phyloP scores from a whole-genome alignment of 306 rosid species.

The Prunus persica region DNA sequence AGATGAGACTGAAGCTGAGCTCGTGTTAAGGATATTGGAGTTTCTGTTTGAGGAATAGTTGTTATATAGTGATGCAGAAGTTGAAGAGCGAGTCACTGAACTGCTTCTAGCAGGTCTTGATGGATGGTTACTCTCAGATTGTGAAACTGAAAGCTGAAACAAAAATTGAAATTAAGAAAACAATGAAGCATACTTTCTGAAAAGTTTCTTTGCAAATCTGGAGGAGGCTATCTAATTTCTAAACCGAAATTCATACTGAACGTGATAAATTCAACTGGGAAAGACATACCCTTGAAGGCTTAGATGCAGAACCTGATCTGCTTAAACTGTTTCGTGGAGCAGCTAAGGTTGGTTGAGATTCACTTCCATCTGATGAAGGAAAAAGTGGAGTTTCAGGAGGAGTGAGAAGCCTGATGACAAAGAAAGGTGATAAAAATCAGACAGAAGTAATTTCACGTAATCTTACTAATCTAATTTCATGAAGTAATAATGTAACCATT shows the following conservation, averaged over 20 bases:
- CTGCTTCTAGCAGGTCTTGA: conserved; percentile 92
- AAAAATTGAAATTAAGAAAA: conserved; percentile 24
- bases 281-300: conserved; percentile 76
- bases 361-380: conserved; percentile 62
- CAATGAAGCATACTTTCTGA: neutral
- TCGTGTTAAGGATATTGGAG: conserved; percentile 79
- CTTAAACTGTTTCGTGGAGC: conserved; percentile 57
- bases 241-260: conserved; percentile 3
- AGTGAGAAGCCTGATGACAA: conserved; percentile 84
- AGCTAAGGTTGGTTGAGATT: conserved; percentile 42
- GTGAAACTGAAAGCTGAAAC: conserved; percentile 89
- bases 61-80: conserved; percentile 63
- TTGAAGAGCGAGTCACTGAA: conserved; percentile 78
- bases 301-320: conserved; percentile 66
- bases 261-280: conserved; percentile 15
- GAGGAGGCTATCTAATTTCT: neutral
- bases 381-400: conserved; percentile 93
- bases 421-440: neutral
- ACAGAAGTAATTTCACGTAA: neutral
- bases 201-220: neutral
- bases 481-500: neutral
- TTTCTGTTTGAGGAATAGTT: conserved; percentile 71
- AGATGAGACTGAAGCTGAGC: conserved; percentile 97
- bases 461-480: neutral
- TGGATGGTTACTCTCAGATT: conserved; percentile 63